Conservation (phyloP, 805 yeast species). For the Wickerhamiella parazyma region DNA sequence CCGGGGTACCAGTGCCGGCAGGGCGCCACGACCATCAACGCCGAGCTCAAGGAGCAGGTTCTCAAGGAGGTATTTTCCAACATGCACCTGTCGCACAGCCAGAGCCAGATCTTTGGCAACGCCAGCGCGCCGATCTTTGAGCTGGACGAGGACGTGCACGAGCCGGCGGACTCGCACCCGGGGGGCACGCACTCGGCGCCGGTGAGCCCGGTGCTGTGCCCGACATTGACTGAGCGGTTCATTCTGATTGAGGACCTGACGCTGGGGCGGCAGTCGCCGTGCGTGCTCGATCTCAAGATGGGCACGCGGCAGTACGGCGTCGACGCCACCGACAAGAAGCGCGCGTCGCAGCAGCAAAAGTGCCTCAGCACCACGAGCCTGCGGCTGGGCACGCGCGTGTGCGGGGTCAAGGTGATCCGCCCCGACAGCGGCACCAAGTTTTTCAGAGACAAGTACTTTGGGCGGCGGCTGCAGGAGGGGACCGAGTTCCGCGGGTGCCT, state of each 20-base stretch:
- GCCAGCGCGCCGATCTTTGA: neutral
- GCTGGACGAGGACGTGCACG: conserved; percentile 5
- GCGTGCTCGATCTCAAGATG: conserved; percentile 92
- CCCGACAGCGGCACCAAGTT: conserved; percentile 33
- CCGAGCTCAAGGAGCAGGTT: conserved; percentile 57
- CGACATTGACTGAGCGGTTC: conserved; percentile 54
- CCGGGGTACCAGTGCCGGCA: conserved; percentile 14
- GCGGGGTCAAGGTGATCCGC: conserved; percentile 89
- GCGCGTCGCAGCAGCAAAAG: conserved; percentile 64
- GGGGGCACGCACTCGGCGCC: conserved; percentile 8
- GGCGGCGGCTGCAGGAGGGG: conserved; percentile 61
- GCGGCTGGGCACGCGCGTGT: conserved; percentile 74
- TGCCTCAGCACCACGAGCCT: conserved; percentile 73
- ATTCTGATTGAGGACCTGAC: conserved; percentile 85
- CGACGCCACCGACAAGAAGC: conserved; percentile 66
- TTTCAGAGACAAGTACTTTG: conserved; percentile 82
- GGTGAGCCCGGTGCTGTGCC: conserved; percentile 5
- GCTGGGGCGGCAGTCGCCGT: conserved; percentile 65
- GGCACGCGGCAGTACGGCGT: conserved; percentile 97
- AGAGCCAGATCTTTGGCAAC: neutral
- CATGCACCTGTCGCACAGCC: too few relatives aligned
- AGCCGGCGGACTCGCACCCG: neutral
- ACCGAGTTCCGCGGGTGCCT: conserved; percentile 63
- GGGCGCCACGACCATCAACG: conserved; percentile 58
- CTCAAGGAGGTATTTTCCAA: conserved; percentile 49